These are phyloP conservation scores for Perkinsus chesapeaki DNA, from an alignment of 169 alveolate genomes.

Conservation along the genomic window DNA sequence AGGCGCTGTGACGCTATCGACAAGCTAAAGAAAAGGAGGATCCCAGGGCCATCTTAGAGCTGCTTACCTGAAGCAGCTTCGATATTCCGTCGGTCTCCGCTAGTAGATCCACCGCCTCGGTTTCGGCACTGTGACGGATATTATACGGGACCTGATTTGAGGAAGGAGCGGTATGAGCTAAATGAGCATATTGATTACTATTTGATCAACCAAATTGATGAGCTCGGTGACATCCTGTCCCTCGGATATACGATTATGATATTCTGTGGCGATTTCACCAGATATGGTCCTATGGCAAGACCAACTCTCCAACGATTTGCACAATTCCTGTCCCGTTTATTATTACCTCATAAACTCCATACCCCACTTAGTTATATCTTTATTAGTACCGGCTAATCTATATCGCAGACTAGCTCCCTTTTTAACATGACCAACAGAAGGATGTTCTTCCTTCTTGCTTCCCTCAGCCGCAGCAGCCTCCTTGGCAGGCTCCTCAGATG, in stretches of 20 bases:
- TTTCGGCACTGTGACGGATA: background rate
- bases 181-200: background rate
- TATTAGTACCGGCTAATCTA: background rate
- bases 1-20: background rate
- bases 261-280: background rate
- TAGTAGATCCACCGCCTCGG: background rate
- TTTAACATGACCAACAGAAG: background rate
- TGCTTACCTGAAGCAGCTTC: background rate
- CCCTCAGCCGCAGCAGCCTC: background rate
- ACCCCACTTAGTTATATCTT: background rate
- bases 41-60: background rate
- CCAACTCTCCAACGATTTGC: background rate
- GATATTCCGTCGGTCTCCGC: background rate
- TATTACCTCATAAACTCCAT: background rate
- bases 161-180: background rate
- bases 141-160: background rate
- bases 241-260: background rate
- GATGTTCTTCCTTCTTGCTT: background rate
- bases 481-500: background rate
- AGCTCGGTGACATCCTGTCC: background rate
- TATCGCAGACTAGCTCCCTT: background rate
- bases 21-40: background rate
- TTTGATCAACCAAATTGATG: background rate
- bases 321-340: background rate
- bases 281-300: background rate